A percentile compares a stretch with the other conserved stretches of the same genome.
Conservation (phyloP, 2,329 filamentous ascomycete genomes). For the Claviceps digitariae region DNA sequence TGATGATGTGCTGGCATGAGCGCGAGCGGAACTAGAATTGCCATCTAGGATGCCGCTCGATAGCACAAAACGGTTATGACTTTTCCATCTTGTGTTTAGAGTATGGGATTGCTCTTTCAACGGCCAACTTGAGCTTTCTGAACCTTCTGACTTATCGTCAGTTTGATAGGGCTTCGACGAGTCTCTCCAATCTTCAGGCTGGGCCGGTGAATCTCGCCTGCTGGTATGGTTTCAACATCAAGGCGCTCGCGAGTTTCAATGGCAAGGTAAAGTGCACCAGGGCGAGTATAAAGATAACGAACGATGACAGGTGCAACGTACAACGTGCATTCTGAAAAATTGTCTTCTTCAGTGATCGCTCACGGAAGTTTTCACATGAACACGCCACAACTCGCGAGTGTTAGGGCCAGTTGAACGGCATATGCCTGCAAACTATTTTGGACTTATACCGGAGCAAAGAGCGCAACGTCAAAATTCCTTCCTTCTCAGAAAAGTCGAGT, state of each 20-base stretch:
- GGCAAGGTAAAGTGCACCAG: background rate
- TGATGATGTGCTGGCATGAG: too few relatives aligned
- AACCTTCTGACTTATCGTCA: background rate
- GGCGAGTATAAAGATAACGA: constrained; percentile 20
- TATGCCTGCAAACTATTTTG: too few relatives aligned
- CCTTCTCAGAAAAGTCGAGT: too few relatives aligned
- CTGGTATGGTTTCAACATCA: background rate
- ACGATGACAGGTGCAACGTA: constrained; percentile 17
- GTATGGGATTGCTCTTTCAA: background rate
- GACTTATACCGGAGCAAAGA: too few relatives aligned
- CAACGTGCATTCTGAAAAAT: constrained; percentile 13
- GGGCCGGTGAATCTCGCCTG: background rate
- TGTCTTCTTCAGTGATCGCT: constrained; percentile 7
- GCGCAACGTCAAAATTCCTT: too few relatives aligned
- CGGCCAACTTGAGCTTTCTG: background rate
- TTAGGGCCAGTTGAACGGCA: too few relatives aligned
- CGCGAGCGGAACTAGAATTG: too few relatives aligned
- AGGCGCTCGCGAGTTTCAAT: background rate
- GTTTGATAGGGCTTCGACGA: background rate
- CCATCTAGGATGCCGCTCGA: too few relatives aligned
- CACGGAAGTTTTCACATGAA: background rate
- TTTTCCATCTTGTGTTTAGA: too few relatives aligned
- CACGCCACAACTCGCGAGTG: too few relatives aligned
- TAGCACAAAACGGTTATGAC: too few relatives aligned
- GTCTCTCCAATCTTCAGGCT: background rate